Base-by-base conservation (phyloP, 352 stramenopile genomes). In the Phytophthora meadii region DNA sequence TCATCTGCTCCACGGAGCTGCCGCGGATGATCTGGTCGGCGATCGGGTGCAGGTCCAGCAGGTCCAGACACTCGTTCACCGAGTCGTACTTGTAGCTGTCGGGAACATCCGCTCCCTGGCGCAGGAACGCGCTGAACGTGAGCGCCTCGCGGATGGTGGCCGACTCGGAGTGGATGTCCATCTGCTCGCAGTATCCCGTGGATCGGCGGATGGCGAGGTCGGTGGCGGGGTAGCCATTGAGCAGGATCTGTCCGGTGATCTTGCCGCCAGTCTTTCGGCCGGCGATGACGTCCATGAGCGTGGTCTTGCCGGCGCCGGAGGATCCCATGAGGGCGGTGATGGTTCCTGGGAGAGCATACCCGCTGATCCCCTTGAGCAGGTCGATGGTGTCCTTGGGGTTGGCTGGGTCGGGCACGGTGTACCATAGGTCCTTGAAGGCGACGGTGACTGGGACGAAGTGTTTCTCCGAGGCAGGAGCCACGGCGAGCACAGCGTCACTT, bases 131-230 rank as follows among this genome's bases (percentile, higher is more conserved):
- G 39, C 48, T 81, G 51, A 77, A 74, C 7, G 63, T 68, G 4
- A 77, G 25, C 41, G 54, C 45, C 25, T 98, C 93, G 14, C 89
- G 79, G 14, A 93, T 83, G 2, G 93, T 98, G 4, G 86, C 75
- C 2, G 91, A 97, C 37, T 91, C 76, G 10, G 81, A 86, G 30
- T 97, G 81, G 37, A 88, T 85, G 61, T 97, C 92, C 63, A 95
- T 92, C 63, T 97, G 90, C 54, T 84, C 76, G 37, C 76, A 82
- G 50, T 85, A 85, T 12, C 76, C 76, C 17, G 77, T 88, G 17
- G 63, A 76, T 5, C 78, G 76, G 10, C 72, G 74, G 34, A 83
- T 85, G 19, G 71, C 73, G 4, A 87, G 46, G 44, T 84, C 69
- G 3, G 72, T 83, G 1, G 75, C 89, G 0, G 70, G 58, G 60